Evolutionary conservation across 1,284 basidiomycete genomes (phyloP).

Genomic region (Apiotrichum sp.): DNA sequence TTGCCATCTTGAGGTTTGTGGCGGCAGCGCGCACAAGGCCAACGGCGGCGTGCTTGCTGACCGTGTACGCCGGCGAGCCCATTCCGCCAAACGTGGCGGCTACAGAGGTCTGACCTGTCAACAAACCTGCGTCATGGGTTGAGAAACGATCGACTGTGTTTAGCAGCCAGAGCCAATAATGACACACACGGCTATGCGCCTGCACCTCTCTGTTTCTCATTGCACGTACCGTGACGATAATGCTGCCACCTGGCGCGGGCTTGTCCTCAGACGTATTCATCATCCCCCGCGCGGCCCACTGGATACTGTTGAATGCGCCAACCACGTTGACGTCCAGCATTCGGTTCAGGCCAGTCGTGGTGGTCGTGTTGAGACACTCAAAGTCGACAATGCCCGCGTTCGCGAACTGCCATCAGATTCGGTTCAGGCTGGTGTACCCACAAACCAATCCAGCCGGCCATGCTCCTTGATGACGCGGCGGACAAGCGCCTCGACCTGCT

Average conservation of each 20-base stretch:
- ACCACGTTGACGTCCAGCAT: conserved; percentile 17
- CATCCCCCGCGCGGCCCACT: conserved; percentile 14
- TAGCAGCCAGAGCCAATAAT: no score
- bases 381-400: conserved; percentile 18
- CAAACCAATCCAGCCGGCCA: conserved; percentile 16
- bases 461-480: conserved; percentile 11
- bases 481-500: conserved; percentile 14
- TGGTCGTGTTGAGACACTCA: conserved; percentile 9
- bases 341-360: conserved; percentile 3
- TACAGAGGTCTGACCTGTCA: conserved; percentile 6
- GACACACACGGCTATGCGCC: no score
- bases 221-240: conserved; percentile 14
- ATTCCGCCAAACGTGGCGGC: conserved; percentile 10
- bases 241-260: conserved; percentile 11
- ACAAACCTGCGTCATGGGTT: no score
- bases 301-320: conserved; percentile 13
- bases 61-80: conserved; percentile 13
- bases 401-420: conserved; percentile 8
- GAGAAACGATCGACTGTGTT: no score
- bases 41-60: conserved; percentile 12
- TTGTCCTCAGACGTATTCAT: conserved; percentile 12
- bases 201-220: neutral
- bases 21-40: conserved; percentile 12
- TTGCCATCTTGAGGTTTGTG: conserved; percentile 9
- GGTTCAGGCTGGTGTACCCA: conserved; percentile 11